Percentiles rank a stretch among this genome's conserved stretches.
Evolutionary conservation across 768 basidiomycete species (phyloP).

Genomic region (Suillus sp.): DNA sequence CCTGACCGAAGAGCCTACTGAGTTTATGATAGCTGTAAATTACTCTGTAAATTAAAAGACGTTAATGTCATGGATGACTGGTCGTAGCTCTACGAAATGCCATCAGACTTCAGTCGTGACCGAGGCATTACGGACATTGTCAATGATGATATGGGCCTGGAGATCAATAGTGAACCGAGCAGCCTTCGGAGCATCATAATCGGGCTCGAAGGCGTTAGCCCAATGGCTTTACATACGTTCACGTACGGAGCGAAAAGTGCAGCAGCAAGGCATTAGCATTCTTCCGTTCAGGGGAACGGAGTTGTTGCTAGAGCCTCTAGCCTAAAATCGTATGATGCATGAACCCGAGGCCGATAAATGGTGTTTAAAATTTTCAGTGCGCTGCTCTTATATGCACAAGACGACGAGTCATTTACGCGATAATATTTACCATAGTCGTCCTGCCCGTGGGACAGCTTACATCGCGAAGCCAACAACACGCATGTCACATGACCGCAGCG

Average conservation of each 20-base stretch:
- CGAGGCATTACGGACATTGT: slow-evolving; percentile 2
- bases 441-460: no score
- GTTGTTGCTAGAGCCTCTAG: no score
- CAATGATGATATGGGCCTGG: slow-evolving; percentile 47
- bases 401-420: no score
- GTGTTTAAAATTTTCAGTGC: no score
- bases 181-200: slow-evolving; percentile 25
- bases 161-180: slow-evolving; percentile 41
- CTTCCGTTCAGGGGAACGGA: not conserved
- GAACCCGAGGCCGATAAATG: no score
- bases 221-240: not conserved
- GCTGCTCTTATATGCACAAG: no score
- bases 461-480: no score
- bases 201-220: not conserved
- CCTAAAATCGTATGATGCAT: no score
- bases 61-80: slow-evolving; percentile 56
- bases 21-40: slow-evolving; percentile 41
- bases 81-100: slow-evolving; percentile 44
- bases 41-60: slow-evolving; percentile 32
- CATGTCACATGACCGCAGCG: not conserved
- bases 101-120: slow-evolving; percentile 18
- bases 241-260: not conserved
- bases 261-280: not conserved
- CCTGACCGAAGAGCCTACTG: slow-evolving; percentile 74
- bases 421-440: no score